A percentile compares a stretch with the other conserved stretches of the same genome.
Evolutionary conservation across 225 moss, liverwort and hornwort species (phyloP).

Genomic region (Physcomitrium patens): DNA sequence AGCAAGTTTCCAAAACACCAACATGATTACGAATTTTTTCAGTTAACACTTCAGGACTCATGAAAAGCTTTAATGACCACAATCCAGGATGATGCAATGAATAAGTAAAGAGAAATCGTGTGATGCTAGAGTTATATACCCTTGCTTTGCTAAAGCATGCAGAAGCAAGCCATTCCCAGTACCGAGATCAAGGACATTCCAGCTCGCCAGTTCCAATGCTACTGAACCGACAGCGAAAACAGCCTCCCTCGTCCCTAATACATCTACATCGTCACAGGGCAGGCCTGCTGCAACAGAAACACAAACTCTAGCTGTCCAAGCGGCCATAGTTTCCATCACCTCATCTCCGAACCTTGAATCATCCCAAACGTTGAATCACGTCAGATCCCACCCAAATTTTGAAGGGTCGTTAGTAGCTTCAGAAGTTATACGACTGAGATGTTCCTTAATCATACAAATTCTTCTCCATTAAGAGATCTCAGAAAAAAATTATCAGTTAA

Average conservation of each 20-base stretch:
- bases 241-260: conserved; percentile 50
- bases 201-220: conserved; percentile 58
- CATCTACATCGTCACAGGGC: conserved; percentile 47
- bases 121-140: conserved; percentile 48
- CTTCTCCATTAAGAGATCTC: conserved; percentile 1
- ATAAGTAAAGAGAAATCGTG: background rate
- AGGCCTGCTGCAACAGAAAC: conserved; percentile 73
- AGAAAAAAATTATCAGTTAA: conserved; percentile 3
- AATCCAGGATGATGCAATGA: conserved; percentile 1
- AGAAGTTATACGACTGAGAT: background rate
- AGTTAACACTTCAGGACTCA: conserved; percentile 8
- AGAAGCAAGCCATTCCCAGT: conserved; percentile 96
- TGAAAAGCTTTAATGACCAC: conserved; percentile 9
- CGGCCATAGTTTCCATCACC: conserved; percentile 88
- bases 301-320: conserved; percentile 87
- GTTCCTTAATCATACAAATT: background rate
- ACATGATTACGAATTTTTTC: background rate
- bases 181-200: conserved; percentile 92
- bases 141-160: conserved; percentile 88
- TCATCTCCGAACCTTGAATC: conserved; percentile 89
- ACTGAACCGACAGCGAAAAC: conserved; percentile 50
- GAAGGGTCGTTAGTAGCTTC: background rate
- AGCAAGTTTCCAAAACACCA: conserved; percentile 1
- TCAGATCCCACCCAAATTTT: conserved; percentile 24
- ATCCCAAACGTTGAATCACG: conserved; percentile 25